Evolutionary conservation across 2,329 filamentous ascomycete genomes (phyloP), one percentile per base, ranked within the genome.

Genomic region (Colletotrichum costaricense): DNA sequence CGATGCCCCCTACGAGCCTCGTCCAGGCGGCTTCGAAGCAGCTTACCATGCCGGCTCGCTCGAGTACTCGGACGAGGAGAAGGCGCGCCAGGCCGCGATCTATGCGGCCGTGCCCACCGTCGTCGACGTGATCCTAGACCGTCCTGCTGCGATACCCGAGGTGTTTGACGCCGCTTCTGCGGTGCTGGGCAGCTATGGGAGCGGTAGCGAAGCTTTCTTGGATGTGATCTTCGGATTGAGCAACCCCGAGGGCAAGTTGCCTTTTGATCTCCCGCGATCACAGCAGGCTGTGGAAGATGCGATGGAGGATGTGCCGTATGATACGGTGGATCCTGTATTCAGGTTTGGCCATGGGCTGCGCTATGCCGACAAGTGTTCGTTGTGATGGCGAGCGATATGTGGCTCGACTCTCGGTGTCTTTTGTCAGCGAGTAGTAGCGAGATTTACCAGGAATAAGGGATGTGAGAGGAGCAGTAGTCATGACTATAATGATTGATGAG

Each of bases 261-360:
- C 85, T 0, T 86, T 87, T 76, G 86, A 88, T 76, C 67, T 88
- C 42, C 86, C 87, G 0, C 76, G 83, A 12, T 86, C 84, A 6
- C 81, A 82, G 74, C 80, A 78, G 57, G 86, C 86, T 1, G 86
- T 86, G 0, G 80, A 82, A 58, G 80, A 76, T 9, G 73, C 75
- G 0, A 73, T 63, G 16, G 78, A 79, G 42, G 80, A 82, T 58
- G 75, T 80, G 12, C 76, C 79, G 0, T 82, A 76, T 57, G 79
- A 81, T 49, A 78, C 78, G 0, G 69, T 76, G 30, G 68, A 79
- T 33, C 76, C 80, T 1, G 42, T 79, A 7, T 82, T 82, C 46
- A 73, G 73, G 65, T 81, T 80, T 70, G 80, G 80, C 0, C 77
- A 81, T 30, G 80, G 80, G 3, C n/a, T 74, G 59, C 60, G 63